Evolutionary conservation across 495 filamentous ascomycete species (phyloP), one percentile per base, ranked within the genome.

Genomic region (Aspergillus incahuasiensis): DNA sequence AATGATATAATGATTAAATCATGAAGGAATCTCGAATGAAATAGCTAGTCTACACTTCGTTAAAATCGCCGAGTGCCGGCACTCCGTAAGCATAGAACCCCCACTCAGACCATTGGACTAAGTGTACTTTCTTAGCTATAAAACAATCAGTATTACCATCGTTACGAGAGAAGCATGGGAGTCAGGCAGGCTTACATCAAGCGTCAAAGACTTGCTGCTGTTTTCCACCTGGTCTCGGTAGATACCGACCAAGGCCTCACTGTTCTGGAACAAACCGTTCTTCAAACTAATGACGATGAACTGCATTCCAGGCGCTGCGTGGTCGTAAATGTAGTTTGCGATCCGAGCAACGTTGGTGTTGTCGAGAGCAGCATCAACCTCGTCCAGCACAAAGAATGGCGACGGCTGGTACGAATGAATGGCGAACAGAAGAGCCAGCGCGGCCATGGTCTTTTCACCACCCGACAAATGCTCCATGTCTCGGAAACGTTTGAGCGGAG

Each of bases 401-500:
- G 80, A 86, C 2, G 94, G 94, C 69, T 96, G 90, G 75, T 91
- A 97, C 30, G 83, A 88, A 74, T 97, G 94, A 55, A 99, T 90
- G 20, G 94, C 92, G 63, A 99, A 97, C 6, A 99, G 82, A 50
- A 99, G 78, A 18, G 94, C 94, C 20, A 99, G 80, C 39, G 94
- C 94, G 2, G 94, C 94, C 86, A 99, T 99, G 13, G 95, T 97
- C 81, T 97, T 97, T 75, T 99, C 94, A 51, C 94, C 94, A 59
- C 94, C 94, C 11, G 90, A 95, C 20, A 99, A 81, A 66, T 96
- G 92, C 70, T 97, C 94, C 94, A 99, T 97, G 71, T 97, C 95
- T 35, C 94, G 83, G 84, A 97, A 99, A 50, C 94, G 91, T 75
- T 99, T 99, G 54, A 96, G 83, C 7, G 94, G 94, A 21, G 94